Evolutionary conservation across 768 basidiomycete genomes (phyloP), one percentile per base, ranked within the genome.

Genomic region (Tylopilus subfusipes): DNA sequence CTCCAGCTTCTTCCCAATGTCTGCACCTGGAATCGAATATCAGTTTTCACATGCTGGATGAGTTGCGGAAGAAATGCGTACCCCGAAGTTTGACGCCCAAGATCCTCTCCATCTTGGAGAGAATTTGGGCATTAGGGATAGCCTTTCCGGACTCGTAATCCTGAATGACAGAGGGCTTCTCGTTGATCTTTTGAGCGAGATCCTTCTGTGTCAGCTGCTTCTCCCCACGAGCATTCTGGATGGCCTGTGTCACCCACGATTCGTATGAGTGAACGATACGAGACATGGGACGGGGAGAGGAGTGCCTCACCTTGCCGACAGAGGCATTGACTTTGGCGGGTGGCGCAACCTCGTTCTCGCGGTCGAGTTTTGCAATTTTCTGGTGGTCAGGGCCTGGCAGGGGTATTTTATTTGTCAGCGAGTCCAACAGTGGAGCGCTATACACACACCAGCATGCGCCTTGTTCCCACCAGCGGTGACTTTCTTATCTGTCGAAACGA

Each of bases 311-410:
- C 71, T 84, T 85, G 59, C 90, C 89, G 57, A 90, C 90, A 22
- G 76, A 78, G 10, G 84, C 77, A 2, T 78, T 69, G 59, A 98
- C 75, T 74, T 93, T 96, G 50, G 88, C 61, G 44, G 95, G 95
- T 8, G 94, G 93, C 10, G 93, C 92, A 22, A 96, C 93, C 66
- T 96, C 94, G 70, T 98, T 95, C 63, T 97, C 93, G 42, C 91
- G 84, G 72, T 95, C 94, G 40, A 98, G 85, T 67, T 95, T 95
- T 24, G 90, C 93, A 68, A 95, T 94, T 52, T 83, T 84, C 68
- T 93, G 91, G 75, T 96, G 93, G 73, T 98, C 94, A 59, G 91
- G 90, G 33, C 90, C 92, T 94, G 13, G 13, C n/a, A 21, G n/a
- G n/a, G 9, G n/a, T n/a, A 29, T 4, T 4, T 4, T 29, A 29